These are phyloP conservation scores for Globisporangium parvum DNA, from an alignment of 352 stramenopile species.

Conservation along the genomic window DNA sequence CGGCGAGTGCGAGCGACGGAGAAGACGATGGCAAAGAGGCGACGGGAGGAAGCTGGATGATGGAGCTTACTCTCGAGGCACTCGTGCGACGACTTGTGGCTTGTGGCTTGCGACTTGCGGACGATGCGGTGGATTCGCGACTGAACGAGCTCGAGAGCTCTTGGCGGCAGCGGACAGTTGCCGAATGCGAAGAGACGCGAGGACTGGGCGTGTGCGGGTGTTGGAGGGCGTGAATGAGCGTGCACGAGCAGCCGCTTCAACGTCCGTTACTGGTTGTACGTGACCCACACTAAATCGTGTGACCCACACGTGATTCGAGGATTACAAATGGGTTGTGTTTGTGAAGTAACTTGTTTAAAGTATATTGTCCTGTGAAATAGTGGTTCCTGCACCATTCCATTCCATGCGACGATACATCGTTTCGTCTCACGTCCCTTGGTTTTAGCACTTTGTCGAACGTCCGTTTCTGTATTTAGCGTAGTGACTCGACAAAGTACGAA, in stretches of 20 bases:
- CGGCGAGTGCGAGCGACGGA: not conserved
- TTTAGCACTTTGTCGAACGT: no score
- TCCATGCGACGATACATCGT: no score
- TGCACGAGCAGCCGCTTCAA: not conserved
- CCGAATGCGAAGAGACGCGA: not conserved
- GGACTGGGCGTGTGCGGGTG: not conserved
- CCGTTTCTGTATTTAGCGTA: not conserved
- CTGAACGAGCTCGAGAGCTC: slow-evolving; percentile 7
- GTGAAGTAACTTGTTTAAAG: no score
- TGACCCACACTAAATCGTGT: not conserved
- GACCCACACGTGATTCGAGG: no score
- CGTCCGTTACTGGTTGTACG: not conserved
- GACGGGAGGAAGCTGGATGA: slow-evolving; percentile 61
- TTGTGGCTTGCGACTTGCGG: slow-evolving; percentile 7
- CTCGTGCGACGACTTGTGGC: not conserved
- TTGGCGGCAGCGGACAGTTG: no score
- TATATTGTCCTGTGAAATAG: no score
- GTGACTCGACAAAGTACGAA: not conserved
- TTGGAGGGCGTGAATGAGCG: not conserved
- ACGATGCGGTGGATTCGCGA: slow-evolving; percentile 4
- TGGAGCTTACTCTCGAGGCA: slow-evolving; percentile 51
- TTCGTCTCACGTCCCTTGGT: no score
- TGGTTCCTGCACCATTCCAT: no score
- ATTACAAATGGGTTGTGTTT: no score
- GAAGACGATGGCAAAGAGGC: slow-evolving; percentile 2